Evolutionary conservation across 257 asterid genomes (phyloP).

Genomic region (Mentha longifolia): DNA sequence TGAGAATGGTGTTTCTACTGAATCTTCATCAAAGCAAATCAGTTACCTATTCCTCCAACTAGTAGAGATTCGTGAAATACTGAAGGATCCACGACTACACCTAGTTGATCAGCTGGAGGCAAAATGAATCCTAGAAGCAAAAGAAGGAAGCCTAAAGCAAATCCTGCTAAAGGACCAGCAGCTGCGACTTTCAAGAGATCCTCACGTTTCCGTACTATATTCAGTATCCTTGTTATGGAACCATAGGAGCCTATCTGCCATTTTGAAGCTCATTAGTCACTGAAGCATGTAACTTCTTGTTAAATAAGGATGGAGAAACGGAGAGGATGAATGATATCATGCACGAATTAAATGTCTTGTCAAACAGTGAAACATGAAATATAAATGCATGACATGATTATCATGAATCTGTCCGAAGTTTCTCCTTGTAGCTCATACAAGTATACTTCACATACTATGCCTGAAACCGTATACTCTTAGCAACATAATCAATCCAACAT

Average conservation of each 20-base stretch:
- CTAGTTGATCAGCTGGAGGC: slow-evolving; percentile 90
- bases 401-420: too few species aligned
- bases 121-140: slow-evolving; percentile 77
- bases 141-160: slow-evolving; percentile 72
- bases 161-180: slow-evolving; percentile 98
- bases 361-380: too few species aligned
- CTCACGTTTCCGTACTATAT: slow-evolving; percentile 78
- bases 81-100: slow-evolving; percentile 76
- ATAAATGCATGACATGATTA: too few species aligned
- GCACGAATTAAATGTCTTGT: too few species aligned
- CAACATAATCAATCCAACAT: too few species aligned
- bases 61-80: slow-evolving; percentile 92
- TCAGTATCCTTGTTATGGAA: slow-evolving; percentile 84
- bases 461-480: too few species aligned
- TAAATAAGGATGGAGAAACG: too few species aligned
- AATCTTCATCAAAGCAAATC: slow-evolving; percentile 5
- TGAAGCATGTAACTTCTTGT: neutral
- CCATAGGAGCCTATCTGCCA: slow-evolving; percentile 99
- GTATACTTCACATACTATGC: too few species aligned
- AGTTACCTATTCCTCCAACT: slow-evolving; percentile 88
- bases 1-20: neutral
- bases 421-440: too few species aligned
- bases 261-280: slow-evolving; percentile 50
- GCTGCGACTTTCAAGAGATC: slow-evolving; percentile 91
- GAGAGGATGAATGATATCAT: too few species aligned